Evolutionary conservation across 441 rosid genomes (phyloP).

Genomic region (Erodium chrysanthum): DNA sequence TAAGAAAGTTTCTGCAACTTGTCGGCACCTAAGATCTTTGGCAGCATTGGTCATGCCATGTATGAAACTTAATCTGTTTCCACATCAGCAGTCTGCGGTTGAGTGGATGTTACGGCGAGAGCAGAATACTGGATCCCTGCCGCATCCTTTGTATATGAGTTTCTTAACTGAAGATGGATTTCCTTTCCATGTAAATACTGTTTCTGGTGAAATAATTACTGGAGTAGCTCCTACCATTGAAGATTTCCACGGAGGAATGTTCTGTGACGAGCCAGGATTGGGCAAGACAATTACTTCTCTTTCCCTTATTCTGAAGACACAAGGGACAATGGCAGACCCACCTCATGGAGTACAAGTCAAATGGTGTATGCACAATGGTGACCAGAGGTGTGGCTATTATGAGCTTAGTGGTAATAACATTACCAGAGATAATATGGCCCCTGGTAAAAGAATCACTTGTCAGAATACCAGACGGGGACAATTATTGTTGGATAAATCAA

Average conservation of each 20-base stretch:
- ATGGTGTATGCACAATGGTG: constrained; percentile 65
- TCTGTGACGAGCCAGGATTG: constrained; percentile 96
- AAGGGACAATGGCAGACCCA: constrained; percentile 66
- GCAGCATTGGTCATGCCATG: constrained; percentile 65
- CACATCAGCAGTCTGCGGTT: constrained; percentile 87
- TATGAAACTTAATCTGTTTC: constrained; percentile 76
- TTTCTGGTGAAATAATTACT: constrained; percentile 57
- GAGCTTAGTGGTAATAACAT: constrained; percentile 43
- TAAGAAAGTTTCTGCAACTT: constrained; percentile 52
- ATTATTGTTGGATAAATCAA: constrained; percentile 28
- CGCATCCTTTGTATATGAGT: constrained; percentile 59
- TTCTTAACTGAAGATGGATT: constrained; percentile 67
- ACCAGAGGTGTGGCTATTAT: constrained; percentile 64
- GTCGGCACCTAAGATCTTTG: constrained; percentile 61
- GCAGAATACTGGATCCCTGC: constrained; percentile 40
- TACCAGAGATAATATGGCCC: constrained; percentile 25
- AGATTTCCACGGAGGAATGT: constrained; percentile 90
- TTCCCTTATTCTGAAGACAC: constrained; percentile 79
- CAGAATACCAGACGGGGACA: constrained; percentile 35
- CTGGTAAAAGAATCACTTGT: constrained; percentile 34
- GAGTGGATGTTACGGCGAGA: constrained; percentile 93
- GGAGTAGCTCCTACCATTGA: constrained; percentile 51
- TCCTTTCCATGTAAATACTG: constrained; percentile 44
- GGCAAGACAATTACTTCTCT: constrained; percentile 93
- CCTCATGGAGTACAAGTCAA: constrained; percentile 54